Evolutionary conservation across 2,329 filamentous ascomycete species (phyloP), one percentile per base, ranked within the genome.

Genomic region (Ilyonectria destructans): DNA sequence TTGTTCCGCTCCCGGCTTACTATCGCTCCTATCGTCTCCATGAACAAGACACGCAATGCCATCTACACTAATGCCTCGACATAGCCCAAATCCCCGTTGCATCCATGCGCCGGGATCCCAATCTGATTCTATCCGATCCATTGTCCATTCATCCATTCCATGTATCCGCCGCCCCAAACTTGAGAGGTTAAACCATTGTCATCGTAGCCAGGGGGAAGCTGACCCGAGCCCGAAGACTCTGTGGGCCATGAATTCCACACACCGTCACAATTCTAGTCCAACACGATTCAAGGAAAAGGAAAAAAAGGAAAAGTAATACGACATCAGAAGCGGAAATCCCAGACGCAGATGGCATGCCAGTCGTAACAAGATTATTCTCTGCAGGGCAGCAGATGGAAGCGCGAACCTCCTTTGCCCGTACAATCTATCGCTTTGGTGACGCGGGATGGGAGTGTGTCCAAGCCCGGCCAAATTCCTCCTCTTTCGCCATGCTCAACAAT

Each of bases 351-450:
- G 69, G 65, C 73, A 76, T 76, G 69, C 74, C 74, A 74, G 69
- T 75, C 73, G 70, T 73, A 79, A 74, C 74, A 77, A 74, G 67
- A 77, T 77, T 73, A 77, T 74, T 76, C 73, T 75, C 72, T 75
- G 72, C 69, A 72, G 74, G 74, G 73, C 73, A 77, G 62, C 72
- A 71, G 69, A 76, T 73, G 71, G 71, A 78, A 78, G 78, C 70
- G 79, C 74, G 79, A 81, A 80, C 80, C 80, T 75, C 75, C 70
- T 74, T 77, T 75, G 73, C 78, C 80, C 78, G 71, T 80, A 77
- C 77, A 80, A 79, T 82, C 79, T 80, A 81, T 79, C 71, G 75
- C 71, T 74, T 72, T 74, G 73, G 76, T 75, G 71, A 74, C 71
- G 69, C 65, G 59, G 68, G 58, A 54, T 75, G 71, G 69, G 69